A percentile compares a stretch with the other conserved stretches of the same genome.
phyloP scores from a whole-genome alignment of 2,329 filamentous ascomycete species.

The Fusarium burgessii region DNA sequence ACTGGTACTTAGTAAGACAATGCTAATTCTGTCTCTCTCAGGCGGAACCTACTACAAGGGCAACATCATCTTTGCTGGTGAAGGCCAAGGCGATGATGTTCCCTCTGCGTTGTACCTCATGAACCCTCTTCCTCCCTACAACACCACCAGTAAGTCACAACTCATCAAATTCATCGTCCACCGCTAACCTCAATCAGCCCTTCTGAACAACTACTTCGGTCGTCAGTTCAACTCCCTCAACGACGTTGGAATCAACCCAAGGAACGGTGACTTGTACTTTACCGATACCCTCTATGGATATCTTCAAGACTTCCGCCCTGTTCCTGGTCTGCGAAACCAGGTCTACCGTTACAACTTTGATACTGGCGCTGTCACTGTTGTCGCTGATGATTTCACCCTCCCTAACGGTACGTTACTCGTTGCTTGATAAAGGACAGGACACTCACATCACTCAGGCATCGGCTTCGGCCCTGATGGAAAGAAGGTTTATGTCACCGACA shows the following conservation, averaged over 20 bases:
- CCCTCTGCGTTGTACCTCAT: constrained; percentile 41
- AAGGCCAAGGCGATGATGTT: constrained; percentile 60
- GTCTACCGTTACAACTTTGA: constrained; percentile 67
- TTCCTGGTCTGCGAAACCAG: constrained; percentile 66
- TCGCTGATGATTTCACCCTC: constrained; percentile 67
- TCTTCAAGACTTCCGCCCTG: constrained; percentile 68
- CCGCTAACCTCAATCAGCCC: constrained; percentile 45
- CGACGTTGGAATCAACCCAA: constrained; percentile 65
- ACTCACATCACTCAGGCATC: constrained; percentile 53
- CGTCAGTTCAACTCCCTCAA: constrained; percentile 71
- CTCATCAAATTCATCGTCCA: rapidly evolving
- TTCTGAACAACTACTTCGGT: constrained; percentile 71
- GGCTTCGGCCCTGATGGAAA: constrained; percentile 66
- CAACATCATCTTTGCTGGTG: constrained; percentile 61
- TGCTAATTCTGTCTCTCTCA: constrained; percentile 32
- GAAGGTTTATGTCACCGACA: constrained; percentile 68
- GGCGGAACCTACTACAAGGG: constrained; percentile 63
- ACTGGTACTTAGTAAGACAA: rapidly evolving
- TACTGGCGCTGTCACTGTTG: constrained; percentile 64
- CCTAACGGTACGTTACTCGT: constrained; percentile 60
- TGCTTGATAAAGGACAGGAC: rapidly evolving
- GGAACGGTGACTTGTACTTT: constrained; percentile 69
- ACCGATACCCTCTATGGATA: constrained; percentile 71
- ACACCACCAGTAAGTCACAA: constrained; percentile 57
- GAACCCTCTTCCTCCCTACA: constrained; percentile 58